These are phyloP conservation scores for Penicillium digitatum DNA, from an alignment of 2,329 filamentous ascomycete genomes.

Conservation along the genomic window DNA sequence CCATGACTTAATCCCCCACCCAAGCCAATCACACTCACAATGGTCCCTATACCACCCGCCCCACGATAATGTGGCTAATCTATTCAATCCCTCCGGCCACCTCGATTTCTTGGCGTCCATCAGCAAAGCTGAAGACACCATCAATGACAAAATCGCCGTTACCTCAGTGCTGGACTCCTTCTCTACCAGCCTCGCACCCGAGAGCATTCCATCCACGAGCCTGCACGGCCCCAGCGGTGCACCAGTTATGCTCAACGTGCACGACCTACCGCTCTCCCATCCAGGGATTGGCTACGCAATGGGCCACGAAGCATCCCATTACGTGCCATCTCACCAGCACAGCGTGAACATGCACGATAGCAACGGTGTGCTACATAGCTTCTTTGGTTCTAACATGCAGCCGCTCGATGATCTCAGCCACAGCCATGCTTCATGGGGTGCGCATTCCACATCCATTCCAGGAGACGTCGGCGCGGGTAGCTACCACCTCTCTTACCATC, in stretches of 20 bases:
- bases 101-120: conserved; percentile 37
- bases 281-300: conserved; percentile 31
- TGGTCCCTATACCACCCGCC: conserved; percentile 37
- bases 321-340: conserved; percentile 32
- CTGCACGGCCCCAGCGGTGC: conserved; percentile 29
- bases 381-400: conserved; percentile 31
- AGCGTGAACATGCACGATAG: conserved; percentile 32
- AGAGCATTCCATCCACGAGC: conserved; percentile 30
- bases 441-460: conserved; percentile 29
- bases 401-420: conserved; percentile 37
- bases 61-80: conserved; percentile 34
- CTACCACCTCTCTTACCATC: conserved; percentile 33
- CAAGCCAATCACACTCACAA: conserved; percentile 29
- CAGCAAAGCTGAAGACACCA: conserved; percentile 33
- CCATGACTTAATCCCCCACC: conserved; percentile 32
- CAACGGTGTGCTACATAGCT: conserved; percentile 31
- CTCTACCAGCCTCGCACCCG: conserved; percentile 29
- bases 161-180: conserved; percentile 37
- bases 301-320: conserved; percentile 32
- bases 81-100: conserved; percentile 31
- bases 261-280: conserved; percentile 36
- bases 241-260: conserved; percentile 34
- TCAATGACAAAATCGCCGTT: conserved; percentile 34
- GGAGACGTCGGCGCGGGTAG: conserved; percentile 30
- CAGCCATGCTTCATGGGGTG: conserved; percentile 29